A percentile compares a stretch with the other conserved stretches of the same genome.
Evolutionary conservation across 495 filamentous ascomycete species (phyloP).

Genomic region (Annulohypoxylon bovei): DNA sequence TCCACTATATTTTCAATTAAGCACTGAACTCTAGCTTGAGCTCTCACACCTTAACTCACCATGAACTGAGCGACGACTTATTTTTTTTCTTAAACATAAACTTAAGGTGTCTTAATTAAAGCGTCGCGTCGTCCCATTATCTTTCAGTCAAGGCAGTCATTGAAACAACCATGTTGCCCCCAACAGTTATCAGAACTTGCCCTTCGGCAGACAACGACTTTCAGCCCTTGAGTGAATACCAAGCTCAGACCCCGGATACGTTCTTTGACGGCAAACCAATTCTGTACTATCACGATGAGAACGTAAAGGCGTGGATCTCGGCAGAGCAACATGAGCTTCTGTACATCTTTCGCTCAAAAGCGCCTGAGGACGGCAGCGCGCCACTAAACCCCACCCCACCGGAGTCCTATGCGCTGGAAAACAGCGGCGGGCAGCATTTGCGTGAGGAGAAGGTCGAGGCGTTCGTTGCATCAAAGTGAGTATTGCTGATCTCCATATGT

Average conservation of each 20-base stretch:
- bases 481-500: not conserved
- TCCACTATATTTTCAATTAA: conserved; percentile 11
- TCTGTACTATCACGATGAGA: conserved; percentile 75
- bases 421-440: conserved; percentile 46
- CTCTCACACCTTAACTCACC: conserved; percentile 1
- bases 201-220: conserved; percentile 63
- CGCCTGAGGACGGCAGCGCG: conserved; percentile 36
- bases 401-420: conserved; percentile 47
- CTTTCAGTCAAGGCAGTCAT: not conserved
- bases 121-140: too few species aligned
- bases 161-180: conserved; percentile 45
- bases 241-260: conserved; percentile 82
- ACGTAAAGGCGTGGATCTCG: conserved; percentile 68
- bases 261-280: conserved; percentile 85
- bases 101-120: too few species aligned
- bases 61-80: not conserved
- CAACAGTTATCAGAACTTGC: conserved; percentile 53
- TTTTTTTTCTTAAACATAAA: too few species aligned
- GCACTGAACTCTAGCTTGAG: not conserved
- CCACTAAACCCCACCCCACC: conserved; percentile 44
- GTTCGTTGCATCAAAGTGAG: conserved; percentile 83
- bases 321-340: conserved; percentile 55
- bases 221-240: conserved; percentile 78
- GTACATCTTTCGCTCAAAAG: conserved; percentile 61
- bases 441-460: conserved; percentile 67